Base-by-base conservation (phyloP, 2,329 filamentous ascomycete genomes). In the Neonectria ditissima region DNA sequence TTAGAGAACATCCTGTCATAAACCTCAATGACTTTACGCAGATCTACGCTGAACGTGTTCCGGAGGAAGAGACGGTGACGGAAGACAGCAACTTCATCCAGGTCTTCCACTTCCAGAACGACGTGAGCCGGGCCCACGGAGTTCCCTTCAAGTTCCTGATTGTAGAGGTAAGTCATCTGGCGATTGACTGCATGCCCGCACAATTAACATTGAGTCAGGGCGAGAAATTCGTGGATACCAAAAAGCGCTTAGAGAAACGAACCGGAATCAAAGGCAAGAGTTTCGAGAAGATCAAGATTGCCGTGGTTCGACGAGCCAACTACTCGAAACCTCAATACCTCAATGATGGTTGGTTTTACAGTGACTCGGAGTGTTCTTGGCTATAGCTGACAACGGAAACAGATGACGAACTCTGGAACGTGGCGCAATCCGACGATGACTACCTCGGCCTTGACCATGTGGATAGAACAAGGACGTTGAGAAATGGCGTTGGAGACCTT, bases 281-380 rank as follows among this genome's bases (percentile, higher is more conserved):
- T 69, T 94, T 99, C 71, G 95, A 99, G 79, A 98, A 98, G 84
- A 96, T 99, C 79, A 97, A 97, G 80, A 97, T 99, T 82, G 92
- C 94, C 7, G 80, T 97, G 32, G 87, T 97, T 55, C 84, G 89
- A 77, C 85, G 92, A 76, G 85, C 88, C 55, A 83, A 84, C 44
- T 97, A 92, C 79, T 89, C 91, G 41, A 93, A 91, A 75, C 91
- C 94, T 26, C 86, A 89, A 63, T 97, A 97, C 80, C 83, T 99
- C 50, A 89, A 91, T 70, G 96, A 98, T 81, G 94, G 95, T 97
- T 22, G 7, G 72, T 68, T 22, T 6, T 14, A 10, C 55, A 11
- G 5, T 11, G 11, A 7, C 18, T 18, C 50, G 22, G 10, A 13
- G 44, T 51, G 10, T 51, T 63, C 30, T 53, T 45, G 10, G 1